These are phyloP conservation scores for Thozetella sp. DNA, from an alignment of 495 filamentous ascomycete species.

Conservation along the genomic window DNA sequence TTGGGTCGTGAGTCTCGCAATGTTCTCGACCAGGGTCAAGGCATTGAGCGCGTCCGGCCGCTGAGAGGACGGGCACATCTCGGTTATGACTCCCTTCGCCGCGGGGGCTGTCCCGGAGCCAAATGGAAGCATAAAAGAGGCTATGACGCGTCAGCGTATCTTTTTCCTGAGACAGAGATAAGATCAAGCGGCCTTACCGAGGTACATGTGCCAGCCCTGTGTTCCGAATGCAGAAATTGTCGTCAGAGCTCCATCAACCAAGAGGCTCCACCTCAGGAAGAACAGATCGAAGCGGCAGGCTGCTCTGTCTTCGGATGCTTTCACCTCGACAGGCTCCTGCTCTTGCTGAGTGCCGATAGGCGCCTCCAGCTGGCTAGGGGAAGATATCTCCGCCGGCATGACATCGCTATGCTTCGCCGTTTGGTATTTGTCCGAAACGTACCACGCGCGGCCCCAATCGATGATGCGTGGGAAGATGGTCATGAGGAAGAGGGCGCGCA, in stretches of 20 bases:
- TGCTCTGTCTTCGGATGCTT: slow-evolving; percentile 27
- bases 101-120: slow-evolving; percentile 57
- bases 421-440: slow-evolving; percentile 14
- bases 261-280: slow-evolving; percentile 53
- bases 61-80: slow-evolving; percentile 47
- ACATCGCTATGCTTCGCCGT: neutral
- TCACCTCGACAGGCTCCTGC: slow-evolving; percentile 36
- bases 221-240: slow-evolving; percentile 49
- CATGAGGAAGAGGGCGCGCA: slow-evolving; percentile 55
- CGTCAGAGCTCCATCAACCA: slow-evolving; percentile 54
- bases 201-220: slow-evolving; percentile 55
- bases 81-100: slow-evolving; percentile 59
- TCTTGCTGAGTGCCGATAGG: slow-evolving; percentile 39
- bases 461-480: slow-evolving; percentile 59
- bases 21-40: slow-evolving; percentile 56
- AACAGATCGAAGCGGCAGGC: slow-evolving; percentile 53
- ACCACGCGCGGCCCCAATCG: slow-evolving; percentile 44
- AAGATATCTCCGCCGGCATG: slow-evolving; percentile 17
- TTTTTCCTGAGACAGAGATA: too few species aligned
- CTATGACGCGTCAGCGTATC: slow-evolving; percentile 5
- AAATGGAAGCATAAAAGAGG: slow-evolving; percentile 50
- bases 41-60: slow-evolving; percentile 57
- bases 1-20: slow-evolving; percentile 50
- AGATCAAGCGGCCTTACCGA: slow-evolving; percentile 31
- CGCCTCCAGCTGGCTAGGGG: slow-evolving; percentile 37